phyloP scores from a whole-genome alignment of 208 protist species.

The Leishmania aethiopica region DNA sequence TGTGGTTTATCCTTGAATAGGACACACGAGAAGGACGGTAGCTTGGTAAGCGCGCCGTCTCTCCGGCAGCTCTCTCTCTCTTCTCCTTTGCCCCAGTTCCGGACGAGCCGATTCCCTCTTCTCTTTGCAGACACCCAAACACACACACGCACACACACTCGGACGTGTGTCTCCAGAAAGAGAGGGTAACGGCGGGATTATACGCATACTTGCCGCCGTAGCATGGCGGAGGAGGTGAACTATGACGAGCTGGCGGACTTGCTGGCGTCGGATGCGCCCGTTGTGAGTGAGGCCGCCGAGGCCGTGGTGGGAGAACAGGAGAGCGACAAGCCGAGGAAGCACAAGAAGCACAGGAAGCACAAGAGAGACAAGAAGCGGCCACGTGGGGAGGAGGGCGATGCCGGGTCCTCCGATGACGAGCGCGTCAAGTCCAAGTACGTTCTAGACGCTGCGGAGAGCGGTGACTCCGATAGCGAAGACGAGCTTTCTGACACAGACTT shows the following conservation, averaged over 20 bases:
- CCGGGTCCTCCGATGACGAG: conserved; percentile 22
- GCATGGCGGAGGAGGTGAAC: conserved; percentile 72
- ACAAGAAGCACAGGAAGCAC: conserved; percentile 12
- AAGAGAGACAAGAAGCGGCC: conserved; percentile 22
- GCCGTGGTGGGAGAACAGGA: neutral
- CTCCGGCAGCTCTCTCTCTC: neutral
- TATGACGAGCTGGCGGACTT: conserved; percentile 75
- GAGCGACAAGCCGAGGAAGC: conserved; percentile 20
- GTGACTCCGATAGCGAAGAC: conserved; percentile 34
- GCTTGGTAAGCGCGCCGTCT: neutral
- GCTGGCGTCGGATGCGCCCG: conserved; percentile 28
- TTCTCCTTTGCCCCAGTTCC: neutral
- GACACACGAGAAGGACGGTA: conserved; percentile 8
- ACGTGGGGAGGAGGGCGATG: conserved; percentile 28
- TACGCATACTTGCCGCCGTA: neutral
- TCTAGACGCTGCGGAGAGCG: conserved; percentile 42
- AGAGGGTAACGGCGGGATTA: neutral
- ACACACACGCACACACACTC: neutral
- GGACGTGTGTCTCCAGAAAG: neutral
- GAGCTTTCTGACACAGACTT: conserved; percentile 39
- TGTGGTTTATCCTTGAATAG: neutral
- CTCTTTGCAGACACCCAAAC: neutral
- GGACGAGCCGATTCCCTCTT: neutral
- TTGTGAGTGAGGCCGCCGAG: neutral
- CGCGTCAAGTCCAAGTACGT: conserved; percentile 33